These are phyloP conservation scores for Calonectria henricotiae DNA, from an alignment of 2,329 filamentous ascomycete genomes.

Conservation along the genomic window DNA sequence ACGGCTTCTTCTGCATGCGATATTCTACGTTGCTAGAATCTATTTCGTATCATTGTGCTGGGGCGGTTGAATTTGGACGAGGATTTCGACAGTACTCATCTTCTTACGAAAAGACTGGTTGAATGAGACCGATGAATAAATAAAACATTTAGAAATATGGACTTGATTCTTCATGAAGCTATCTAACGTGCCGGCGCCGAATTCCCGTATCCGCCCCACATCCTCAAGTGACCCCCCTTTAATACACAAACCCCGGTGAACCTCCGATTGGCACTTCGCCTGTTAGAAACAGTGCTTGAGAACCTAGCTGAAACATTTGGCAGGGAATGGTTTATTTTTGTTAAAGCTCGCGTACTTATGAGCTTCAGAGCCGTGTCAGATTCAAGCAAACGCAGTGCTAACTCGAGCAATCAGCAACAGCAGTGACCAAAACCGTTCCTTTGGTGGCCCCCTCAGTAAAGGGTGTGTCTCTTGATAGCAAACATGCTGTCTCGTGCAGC, in stretches of 20 bases:
- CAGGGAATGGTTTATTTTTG: no score
- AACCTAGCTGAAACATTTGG: no score
- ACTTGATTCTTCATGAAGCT: neutral
- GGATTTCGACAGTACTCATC: neutral
- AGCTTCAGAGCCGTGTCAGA: neutral
- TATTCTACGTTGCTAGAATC: slow-evolving; percentile 9
- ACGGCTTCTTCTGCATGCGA: slow-evolving; percentile 13
- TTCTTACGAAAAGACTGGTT: neutral
- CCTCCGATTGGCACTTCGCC: no score
- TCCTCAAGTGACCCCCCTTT: neutral
- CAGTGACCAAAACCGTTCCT: neutral
- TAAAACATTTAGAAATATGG: neutral
- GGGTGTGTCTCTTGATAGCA: neutral
- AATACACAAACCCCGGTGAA: neutral
- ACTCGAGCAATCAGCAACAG: no score
- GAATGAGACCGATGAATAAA: neutral
- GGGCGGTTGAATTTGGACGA: neutral
- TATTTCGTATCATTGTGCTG: neutral
- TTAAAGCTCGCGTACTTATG: no score
- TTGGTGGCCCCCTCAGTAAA: neutral
- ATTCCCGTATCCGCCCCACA: neutral
- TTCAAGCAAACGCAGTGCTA: neutral
- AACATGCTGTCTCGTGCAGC: neutral
- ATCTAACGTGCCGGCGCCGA: neutral
- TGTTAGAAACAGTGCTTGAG: neutral